These are phyloP conservation scores for Aspergillus pseudonomiae DNA, from an alignment of 2,329 filamentous ascomycete species.

Conservation along the genomic window DNA sequence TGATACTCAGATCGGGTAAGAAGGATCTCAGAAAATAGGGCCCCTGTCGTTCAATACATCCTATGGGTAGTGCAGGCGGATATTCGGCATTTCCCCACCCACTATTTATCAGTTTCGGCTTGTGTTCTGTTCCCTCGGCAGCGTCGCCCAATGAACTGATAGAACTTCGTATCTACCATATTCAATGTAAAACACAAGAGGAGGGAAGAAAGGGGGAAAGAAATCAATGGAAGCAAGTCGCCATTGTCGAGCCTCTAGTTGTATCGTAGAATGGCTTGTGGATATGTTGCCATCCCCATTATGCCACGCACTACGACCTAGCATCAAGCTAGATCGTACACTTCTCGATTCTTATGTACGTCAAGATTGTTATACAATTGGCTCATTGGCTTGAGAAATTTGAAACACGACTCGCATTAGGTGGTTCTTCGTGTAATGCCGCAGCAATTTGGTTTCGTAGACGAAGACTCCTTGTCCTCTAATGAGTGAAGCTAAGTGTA, in stretches of 20 bases:
- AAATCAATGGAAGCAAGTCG: neutral
- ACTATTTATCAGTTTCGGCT: neutral
- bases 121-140: neutral
- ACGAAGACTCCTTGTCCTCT: neutral
- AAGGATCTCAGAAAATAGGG: neutral
- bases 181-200: neutral
- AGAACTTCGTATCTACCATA: neutral
- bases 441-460: neutral
- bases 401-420: neutral
- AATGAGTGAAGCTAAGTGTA: neutral
- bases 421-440: neutral
- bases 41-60: neutral
- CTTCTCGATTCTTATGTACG: neutral
- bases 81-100: neutral
- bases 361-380: neutral
- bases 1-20: neutral
- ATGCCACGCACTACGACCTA: neutral
- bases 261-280: neutral
- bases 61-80: neutral
- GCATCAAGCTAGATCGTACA: neutral
- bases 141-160: constrained; percentile 1
- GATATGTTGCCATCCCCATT: neutral
- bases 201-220: neutral
- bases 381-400: neutral
- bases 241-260: neutral